Conservation (phyloP, 2,329 filamentous ascomycete species). For the Blumeriella jaapii region DNA sequence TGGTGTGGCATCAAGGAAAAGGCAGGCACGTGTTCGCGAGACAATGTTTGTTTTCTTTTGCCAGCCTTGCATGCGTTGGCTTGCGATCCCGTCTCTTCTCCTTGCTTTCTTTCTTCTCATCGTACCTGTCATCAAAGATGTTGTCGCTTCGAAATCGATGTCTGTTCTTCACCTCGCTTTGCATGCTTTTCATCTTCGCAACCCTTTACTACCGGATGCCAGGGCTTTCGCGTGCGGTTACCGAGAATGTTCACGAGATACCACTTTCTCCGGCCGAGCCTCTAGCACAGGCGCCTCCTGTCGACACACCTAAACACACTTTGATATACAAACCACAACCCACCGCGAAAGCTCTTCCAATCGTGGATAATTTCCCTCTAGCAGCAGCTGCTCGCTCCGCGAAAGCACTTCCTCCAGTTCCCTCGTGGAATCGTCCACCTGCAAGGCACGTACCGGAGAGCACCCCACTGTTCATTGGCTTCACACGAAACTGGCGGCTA, state of each 20-base stretch:
- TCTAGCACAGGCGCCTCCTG: not conserved
- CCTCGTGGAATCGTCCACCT: slow-evolving; percentile 35
- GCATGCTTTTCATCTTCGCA: slow-evolving; percentile 8
- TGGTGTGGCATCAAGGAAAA: too few species aligned
- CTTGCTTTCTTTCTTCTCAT: too few species aligned
- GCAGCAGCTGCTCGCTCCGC: slow-evolving; percentile 16
- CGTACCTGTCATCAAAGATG: too few species aligned
- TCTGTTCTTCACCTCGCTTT: slow-evolving; percentile 5
- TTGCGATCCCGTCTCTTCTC: too few species aligned
- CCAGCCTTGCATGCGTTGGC: too few species aligned
- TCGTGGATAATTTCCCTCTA: slow-evolving; percentile 22
- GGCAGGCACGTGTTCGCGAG: too few species aligned
- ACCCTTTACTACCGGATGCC: slow-evolving; percentile 5
- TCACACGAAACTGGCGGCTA: slow-evolving; percentile 43
- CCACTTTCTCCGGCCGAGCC: not conserved
- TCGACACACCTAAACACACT: not conserved
- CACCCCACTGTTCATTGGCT: slow-evolving; percentile 47
- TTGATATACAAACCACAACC: slow-evolving; percentile 12
- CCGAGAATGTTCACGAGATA: slow-evolving; percentile 4
- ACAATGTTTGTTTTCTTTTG: too few species aligned
- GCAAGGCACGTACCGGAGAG: slow-evolving; percentile 29
- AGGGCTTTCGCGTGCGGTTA: not conserved
- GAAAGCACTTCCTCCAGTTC: slow-evolving; percentile 31
- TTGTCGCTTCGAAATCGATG: slow-evolving; percentile 6
- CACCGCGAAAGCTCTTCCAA: slow-evolving; percentile 9